phyloP scores from a whole-genome alignment of 2,329 filamentous ascomycete species.

The Sordariomycetes sp. region DNA sequence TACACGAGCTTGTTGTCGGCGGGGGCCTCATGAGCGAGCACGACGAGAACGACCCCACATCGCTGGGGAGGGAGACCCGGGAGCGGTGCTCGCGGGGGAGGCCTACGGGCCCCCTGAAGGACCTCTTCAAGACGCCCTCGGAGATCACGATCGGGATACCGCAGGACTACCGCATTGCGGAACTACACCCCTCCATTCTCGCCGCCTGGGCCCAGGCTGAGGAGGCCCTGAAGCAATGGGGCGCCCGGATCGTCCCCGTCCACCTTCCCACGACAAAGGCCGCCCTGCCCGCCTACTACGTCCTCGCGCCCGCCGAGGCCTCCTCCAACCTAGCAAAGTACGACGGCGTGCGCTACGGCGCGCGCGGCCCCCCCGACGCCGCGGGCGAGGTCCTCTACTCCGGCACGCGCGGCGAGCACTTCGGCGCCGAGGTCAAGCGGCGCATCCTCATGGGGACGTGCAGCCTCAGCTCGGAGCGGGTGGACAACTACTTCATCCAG shows the following conservation, averaged over 20 bases:
- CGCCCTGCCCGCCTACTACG: slow-evolving; percentile 87
- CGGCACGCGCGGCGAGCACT: slow-evolving; percentile 58
- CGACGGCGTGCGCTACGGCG: slow-evolving; percentile 89
- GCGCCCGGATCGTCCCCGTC: slow-evolving; percentile 63
- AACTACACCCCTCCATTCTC: slow-evolving; percentile 61
- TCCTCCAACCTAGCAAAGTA: slow-evolving; percentile 95
- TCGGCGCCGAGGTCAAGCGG: slow-evolving; percentile 77
- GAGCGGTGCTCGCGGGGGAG: slow-evolving; percentile 25
- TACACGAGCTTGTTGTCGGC: slow-evolving; percentile 42
- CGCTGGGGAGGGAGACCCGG: slow-evolving; percentile 46
- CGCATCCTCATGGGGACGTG: slow-evolving; percentile 86
- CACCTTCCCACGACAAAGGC: slow-evolving; percentile 75
- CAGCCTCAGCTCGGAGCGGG: slow-evolving; percentile 77
- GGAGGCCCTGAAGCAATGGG: slow-evolving; percentile 45
- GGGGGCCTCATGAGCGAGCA: slow-evolving; percentile 35
- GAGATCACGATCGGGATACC: slow-evolving; percentile 44
- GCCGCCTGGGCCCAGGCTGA: slow-evolving; percentile 59
- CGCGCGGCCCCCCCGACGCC: slow-evolving; percentile 40
- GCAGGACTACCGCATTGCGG: slow-evolving; percentile 77
- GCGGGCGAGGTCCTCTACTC: slow-evolving; percentile 62
- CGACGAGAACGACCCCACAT: slow-evolving; percentile 68
- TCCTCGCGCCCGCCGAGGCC: slow-evolving; percentile 89
- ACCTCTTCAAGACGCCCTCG: slow-evolving; percentile 55
- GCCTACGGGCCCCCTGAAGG: slow-evolving; percentile 55
- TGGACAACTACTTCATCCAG: slow-evolving; percentile 94